Base-by-base conservation (phyloP, 257 asterid species). In the Ophiorrhiza pumila region DNA sequence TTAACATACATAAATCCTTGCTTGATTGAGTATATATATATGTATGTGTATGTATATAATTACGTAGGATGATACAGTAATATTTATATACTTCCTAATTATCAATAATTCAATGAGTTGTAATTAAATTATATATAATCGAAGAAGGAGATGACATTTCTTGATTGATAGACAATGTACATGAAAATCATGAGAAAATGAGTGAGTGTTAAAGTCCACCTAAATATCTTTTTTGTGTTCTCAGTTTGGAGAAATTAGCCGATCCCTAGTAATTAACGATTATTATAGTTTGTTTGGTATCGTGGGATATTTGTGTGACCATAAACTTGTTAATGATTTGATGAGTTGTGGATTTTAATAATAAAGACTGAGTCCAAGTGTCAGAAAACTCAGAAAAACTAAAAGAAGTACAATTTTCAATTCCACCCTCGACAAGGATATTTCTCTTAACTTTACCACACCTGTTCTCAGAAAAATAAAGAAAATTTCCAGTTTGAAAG, bases 391-490 rank as follows among this genome's bases (percentile, higher is more conserved):
- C 14, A 20, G n/a, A 35, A 49, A 1, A 71, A 27, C 22, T 60
- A 39, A 65, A 15, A 29, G 42, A 29, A 32, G 41, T 15, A 47
- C 50, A 27, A 60, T 45, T 2, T 32, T 41, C 22, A 31, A 32
- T 31, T 69, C 6, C n/a, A 11, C 1, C 15, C 25, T 42, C 18
- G 62, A 74, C 22, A 34, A 25, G 3, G 74, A 75, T 68, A 68
- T 68, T 59, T 74, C 22, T 10, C 31, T 45, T 72, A 53, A 60
- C 61, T 45, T 46, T 31, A 25, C 22, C 62, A 59, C 76, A 72
- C 63, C 56, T 64, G 64, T 74, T 65, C 63, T 64, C 22, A 23
- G 14, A 37, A 14, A 18, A 53, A 32, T 60, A 58, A 32, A 49
- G 34, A 32, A 45, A 32, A 13, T 2, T 25, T 49, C 35, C 18